phyloP scores from a whole-genome alignment of 495 filamentous ascomycete species.

The Cryomyces antarcticus region DNA sequence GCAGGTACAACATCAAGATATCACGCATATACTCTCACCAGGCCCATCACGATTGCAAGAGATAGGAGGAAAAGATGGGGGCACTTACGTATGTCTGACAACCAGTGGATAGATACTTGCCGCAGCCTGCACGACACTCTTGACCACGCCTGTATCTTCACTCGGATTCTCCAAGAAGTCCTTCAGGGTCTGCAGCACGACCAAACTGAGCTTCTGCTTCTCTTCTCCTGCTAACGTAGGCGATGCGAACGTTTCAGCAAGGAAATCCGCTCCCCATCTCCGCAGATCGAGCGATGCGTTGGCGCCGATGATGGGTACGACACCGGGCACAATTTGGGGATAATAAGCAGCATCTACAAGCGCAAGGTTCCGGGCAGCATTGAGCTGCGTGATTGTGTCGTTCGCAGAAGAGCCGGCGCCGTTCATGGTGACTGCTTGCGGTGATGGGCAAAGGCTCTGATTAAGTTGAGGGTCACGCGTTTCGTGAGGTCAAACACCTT shows the following conservation, averaged over 20 bases:
- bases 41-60: too few relatives aligned
- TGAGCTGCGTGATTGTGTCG: slow-evolving; percentile 32
- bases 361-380: slow-evolving; percentile 70
- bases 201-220: slow-evolving; percentile 55
- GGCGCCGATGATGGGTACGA: slow-evolving; percentile 74
- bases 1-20: too few relatives aligned
- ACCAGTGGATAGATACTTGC: slow-evolving; percentile 83
- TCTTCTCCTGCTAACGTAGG: slow-evolving; percentile 48
- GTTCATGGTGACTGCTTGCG: not conserved
- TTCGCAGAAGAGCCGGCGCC: not conserved
- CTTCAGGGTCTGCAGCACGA: slow-evolving; percentile 53
- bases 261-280: slow-evolving; percentile 90
- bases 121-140: slow-evolving; percentile 62
- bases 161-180: slow-evolving; percentile 33
- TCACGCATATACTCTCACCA: too few relatives aligned
- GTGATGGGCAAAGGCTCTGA: too few relatives aligned
- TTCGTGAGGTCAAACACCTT: too few relatives aligned
- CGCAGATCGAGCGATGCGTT: slow-evolving; percentile 53
- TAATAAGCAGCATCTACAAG: slow-evolving; percentile 69
- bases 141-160: slow-evolving; percentile 56
- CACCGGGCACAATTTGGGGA: slow-evolving; percentile 69
- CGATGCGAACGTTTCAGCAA: slow-evolving; percentile 87
- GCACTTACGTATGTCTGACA: slow-evolving; percentile 64
- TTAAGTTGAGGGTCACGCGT: too few relatives aligned
- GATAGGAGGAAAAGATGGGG: not conserved